Conservation (phyloP, 768 basidiomycete species). For the Tricholoma furcatifolium region DNA sequence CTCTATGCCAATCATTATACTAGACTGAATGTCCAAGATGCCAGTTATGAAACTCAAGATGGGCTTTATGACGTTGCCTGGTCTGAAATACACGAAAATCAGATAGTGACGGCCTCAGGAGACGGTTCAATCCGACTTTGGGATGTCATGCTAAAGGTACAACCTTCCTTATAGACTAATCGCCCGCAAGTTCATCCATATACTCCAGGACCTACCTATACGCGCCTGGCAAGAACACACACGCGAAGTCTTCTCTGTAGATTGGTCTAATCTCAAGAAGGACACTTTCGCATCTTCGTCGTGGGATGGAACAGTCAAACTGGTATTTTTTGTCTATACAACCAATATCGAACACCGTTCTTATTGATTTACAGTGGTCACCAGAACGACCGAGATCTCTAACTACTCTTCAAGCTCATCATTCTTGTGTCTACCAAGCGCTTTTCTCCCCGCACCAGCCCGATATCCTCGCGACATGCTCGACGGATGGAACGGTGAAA, state of each 20-base stretch:
- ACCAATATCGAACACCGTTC: not conserved
- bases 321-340: conserved; percentile 51
- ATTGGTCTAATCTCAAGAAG: conserved; percentile 95
- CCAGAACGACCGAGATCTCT: conserved; percentile 80
- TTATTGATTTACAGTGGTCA: conserved; percentile 63
- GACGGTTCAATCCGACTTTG: conserved; percentile 90
- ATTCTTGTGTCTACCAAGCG: conserved; percentile 85
- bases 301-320: conserved; percentile 90
- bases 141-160: conserved; percentile 85
- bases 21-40: conserved; percentile 24
- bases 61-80: conserved; percentile 90
- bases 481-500: conserved; percentile 81
- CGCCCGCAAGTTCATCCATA: conserved; percentile 15
- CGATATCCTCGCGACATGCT: conserved; percentile 77
- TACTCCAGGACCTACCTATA: conserved; percentile 80
- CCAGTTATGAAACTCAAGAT: conserved; percentile 87
- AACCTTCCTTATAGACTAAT: conserved; percentile 11
- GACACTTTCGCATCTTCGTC: conserved; percentile 83
- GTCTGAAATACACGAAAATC: conserved; percentile 95
- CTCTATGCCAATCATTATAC: not conserved
- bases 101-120: conserved; percentile 84
- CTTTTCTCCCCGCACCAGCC: conserved; percentile 92
- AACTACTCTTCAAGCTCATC: conserved; percentile 79
- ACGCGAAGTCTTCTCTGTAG: conserved; percentile 88
- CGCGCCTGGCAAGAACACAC: conserved; percentile 94